Base-by-base conservation (phyloP, 108 stramenopile species). In the Schizochytrium sp. region DNA sequence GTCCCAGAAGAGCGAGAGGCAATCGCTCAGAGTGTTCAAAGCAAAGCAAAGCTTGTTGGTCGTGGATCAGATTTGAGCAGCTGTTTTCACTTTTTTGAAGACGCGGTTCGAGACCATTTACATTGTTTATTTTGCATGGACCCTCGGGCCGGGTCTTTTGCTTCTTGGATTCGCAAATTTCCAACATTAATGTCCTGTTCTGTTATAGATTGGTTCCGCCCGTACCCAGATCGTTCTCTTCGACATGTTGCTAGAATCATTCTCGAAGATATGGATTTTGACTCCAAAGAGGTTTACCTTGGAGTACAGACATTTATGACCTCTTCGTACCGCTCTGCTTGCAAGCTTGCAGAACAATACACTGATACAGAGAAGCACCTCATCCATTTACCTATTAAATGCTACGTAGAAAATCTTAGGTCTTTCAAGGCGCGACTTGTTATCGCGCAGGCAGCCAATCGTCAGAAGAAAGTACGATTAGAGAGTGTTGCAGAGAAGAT, bases 151-250 rank as follows among this genome's bases (percentile, higher is more conserved):
- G 93, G 94, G 12, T 93, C 87, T 45, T 94, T 95, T 91, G 88
- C 93, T 4, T 94, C 83, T 45, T 90, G 95, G 17, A 92, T 93
- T 12, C 91, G 91, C 45, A 94, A 93, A 53, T 95, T 95, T 89
- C 95, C 95, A 45, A 94, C 95, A 40, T 83, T 95, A 12, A 94
- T 95, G 12, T 94, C 92, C 88, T 94, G 94, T 69, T 95, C 95
- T 4, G 94, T 95, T 44, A 94, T 95, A 64, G 93, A 95, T 53
- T 95, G 95, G 95, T 95, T 95, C 93, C 95, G 95, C 90, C 94
- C 94, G 42, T 95, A 94, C 94, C 95, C 95, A 5, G 41, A 91
- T 59, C 92, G 94, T 41, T 94, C 95, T 42, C 91, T 95, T 13
- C 94, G 89, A 89, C 91, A 91, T 59, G 95, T 95, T 28, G 95